phyloP scores from a whole-genome alignment of 331 rosid species.

The Quercus phellos region DNA sequence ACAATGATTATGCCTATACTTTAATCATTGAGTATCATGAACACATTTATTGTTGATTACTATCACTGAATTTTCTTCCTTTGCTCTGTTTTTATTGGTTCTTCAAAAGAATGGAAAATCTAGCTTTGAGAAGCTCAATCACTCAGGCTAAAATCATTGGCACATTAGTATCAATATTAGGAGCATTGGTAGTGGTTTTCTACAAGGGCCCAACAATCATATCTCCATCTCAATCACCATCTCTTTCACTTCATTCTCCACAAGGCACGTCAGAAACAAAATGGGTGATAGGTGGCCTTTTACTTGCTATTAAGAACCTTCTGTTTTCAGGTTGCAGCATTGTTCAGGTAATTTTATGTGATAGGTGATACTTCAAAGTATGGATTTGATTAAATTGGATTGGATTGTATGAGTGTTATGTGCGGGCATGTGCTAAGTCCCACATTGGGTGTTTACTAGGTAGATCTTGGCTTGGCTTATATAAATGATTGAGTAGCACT shows the following conservation, averaged over 20 bases:
- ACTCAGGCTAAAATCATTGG: slow-evolving; percentile 31
- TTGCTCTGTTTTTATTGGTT: neutral
- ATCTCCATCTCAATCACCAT: neutral
- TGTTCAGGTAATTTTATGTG: slow-evolving; percentile 28
- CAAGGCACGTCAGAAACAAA: slow-evolving; percentile 6
- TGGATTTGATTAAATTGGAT: too few relatives aligned
- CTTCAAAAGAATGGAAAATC: slow-evolving; percentile 34
- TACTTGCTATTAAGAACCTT: slow-evolving; percentile 20
- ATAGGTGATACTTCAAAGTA: too few relatives aligned
- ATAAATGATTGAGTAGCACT: neutral
- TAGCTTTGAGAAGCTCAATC: slow-evolving; percentile 19
- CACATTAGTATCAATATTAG: slow-evolving; percentile 27
- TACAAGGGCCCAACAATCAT: slow-evolving; percentile 32
- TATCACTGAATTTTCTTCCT: neutral
- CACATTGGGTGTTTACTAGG: too few relatives aligned
- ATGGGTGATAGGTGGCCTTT: slow-evolving; percentile 41
- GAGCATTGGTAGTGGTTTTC: slow-evolving; percentile 32
- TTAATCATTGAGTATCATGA: neutral
- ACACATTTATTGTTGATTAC: neutral
- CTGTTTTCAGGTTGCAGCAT: slow-evolving; percentile 33
- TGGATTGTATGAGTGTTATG: too few relatives aligned
- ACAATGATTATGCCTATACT: neutral
- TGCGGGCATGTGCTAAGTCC: too few relatives aligned
- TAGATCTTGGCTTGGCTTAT: too few relatives aligned
- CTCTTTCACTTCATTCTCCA: slow-evolving; percentile 3